Evolutionary conservation across 441 rosid genomes (phyloP).

Genomic region (Arabidopsis lyrata): DNA sequence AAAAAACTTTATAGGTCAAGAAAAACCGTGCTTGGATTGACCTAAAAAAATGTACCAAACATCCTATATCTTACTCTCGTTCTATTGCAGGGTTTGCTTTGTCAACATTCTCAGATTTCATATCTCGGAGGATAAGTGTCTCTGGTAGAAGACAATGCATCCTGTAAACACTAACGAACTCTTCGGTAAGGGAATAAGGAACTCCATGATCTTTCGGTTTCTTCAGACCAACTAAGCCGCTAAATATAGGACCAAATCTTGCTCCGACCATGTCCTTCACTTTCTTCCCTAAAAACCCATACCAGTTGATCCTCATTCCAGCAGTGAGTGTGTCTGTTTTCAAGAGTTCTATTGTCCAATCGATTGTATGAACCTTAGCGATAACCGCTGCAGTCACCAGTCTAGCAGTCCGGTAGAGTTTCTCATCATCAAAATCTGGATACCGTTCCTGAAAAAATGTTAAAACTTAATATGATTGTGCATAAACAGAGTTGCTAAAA

Average conservation of each 20-base stretch:
- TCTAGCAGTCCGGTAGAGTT: conserved; percentile 65
- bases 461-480: not conserved
- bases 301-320: conserved; percentile 82
- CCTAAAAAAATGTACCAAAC: not conserved
- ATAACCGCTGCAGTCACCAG: conserved; percentile 76
- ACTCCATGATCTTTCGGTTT: conserved; percentile 77
- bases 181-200: conserved; percentile 71
- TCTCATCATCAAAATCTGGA: conserved; percentile 65
- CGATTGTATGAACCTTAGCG: conserved; percentile 82
- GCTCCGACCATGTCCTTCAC: conserved; percentile 65
- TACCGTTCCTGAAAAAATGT: conserved; percentile 50
- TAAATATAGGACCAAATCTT: conserved; percentile 56
- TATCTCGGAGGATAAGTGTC: conserved; percentile 56
- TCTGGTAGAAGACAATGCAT: conserved; percentile 76
- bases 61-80: conserved; percentile 48
- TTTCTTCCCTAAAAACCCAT: conserved; percentile 70
- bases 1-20: conserved; percentile 13
- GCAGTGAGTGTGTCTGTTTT: conserved; percentile 70
- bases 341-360: conserved; percentile 77
- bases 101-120: conserved; percentile 45
- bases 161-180: conserved; percentile 70
- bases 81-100: conserved; percentile 50
- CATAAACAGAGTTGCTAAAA: not conserved
- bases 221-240: conserved; percentile 70
- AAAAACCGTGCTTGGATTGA: not conserved